Evolutionary conservation across 768 basidiomycete species (phyloP).

Genomic region (Strobilomyces echinocephalus): DNA sequence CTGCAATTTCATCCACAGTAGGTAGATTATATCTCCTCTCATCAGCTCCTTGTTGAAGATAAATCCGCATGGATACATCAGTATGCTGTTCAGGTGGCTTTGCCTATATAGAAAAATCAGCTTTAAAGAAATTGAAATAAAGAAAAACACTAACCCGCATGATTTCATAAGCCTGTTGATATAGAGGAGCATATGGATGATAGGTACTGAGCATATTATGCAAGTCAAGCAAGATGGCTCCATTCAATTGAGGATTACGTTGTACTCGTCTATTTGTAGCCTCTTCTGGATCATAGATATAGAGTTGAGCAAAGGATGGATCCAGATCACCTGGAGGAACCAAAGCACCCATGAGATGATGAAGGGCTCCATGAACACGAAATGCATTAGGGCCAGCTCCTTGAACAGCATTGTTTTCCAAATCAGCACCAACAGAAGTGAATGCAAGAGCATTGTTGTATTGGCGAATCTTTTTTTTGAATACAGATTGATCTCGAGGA

Average conservation of each 20-base stretch:
- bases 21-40: slow-evolving; percentile 41
- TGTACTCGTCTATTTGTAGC: slow-evolving; percentile 28
- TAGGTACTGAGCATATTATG: slow-evolving; percentile 19
- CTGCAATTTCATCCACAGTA: slow-evolving; percentile 39
- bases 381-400: slow-evolving; percentile 17
- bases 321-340: slow-evolving; percentile 12
- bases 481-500: slow-evolving; percentile 7
- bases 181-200: slow-evolving; percentile 30
- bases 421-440: slow-evolving; percentile 2
- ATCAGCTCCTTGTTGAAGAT: slow-evolving; percentile 20
- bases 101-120: not conserved
- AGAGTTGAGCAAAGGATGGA: slow-evolving; percentile 38
- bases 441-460: slow-evolving; percentile 31
- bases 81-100: slow-evolving; percentile 15
- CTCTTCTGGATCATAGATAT: slow-evolving; percentile 36
- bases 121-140: not conserved
- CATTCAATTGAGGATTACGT: slow-evolving; percentile 21
- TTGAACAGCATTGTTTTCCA: not conserved
- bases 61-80: slow-evolving; percentile 8
- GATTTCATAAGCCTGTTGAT: slow-evolving; percentile 32
- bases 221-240: slow-evolving; percentile 18
- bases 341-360: slow-evolving; percentile 34
- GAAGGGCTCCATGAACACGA: slow-evolving; percentile 33
- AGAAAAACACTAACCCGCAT: slow-evolving; percentile 6
- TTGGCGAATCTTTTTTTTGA: slow-evolving; percentile 34